A percentile compares a stretch with the other conserved stretches of the same genome.
phyloP scores from a whole-genome alignment of 2,329 filamentous ascomycete species.

The Epichloe scottii region DNA sequence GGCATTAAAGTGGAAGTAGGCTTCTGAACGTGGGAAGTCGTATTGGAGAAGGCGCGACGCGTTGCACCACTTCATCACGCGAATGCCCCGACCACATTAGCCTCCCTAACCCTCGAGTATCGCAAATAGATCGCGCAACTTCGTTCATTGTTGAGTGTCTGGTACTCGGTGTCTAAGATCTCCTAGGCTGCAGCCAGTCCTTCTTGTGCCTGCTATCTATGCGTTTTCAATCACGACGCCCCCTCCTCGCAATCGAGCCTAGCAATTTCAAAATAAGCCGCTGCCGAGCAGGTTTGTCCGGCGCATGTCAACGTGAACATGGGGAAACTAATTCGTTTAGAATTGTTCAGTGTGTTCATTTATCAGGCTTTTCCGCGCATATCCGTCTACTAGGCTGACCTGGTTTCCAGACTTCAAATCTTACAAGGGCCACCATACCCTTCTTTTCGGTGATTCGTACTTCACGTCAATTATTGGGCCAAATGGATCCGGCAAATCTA shows the following conservation, averaged over 20 bases:
- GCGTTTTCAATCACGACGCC: not conserved
- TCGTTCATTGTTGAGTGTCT: not conserved
- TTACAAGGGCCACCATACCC: conserved; percentile 90
- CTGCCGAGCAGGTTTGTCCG: not conserved
- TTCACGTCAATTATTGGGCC: conserved; percentile 99
- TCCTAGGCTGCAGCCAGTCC: conserved; percentile 1
- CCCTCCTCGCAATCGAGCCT: not conserved
- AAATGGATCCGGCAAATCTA: conserved; percentile 98
- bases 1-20: not conserved
- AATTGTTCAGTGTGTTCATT: conserved; percentile 67
- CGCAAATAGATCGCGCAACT: not conserved
- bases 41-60: not conserved
- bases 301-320: conserved; percentile 39
- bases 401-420: conserved; percentile 79
- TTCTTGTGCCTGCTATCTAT: not conserved
- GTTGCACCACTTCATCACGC: not conserved
- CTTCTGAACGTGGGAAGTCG: not conserved
- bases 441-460: conserved; percentile 94
- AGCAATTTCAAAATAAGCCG: not conserved
- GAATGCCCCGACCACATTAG: not conserved
- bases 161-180: not conserved
- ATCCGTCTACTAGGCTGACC: conserved; percentile 5
- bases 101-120: not conserved
- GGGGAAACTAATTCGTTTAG: conserved; percentile 91
- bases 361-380: not conserved